A percentile compares a stretch with the other conserved stretches of the same genome.
phyloP scores from a whole-genome alignment of 306 rosid genomes.

The Styphnolobium japonicum region DNA sequence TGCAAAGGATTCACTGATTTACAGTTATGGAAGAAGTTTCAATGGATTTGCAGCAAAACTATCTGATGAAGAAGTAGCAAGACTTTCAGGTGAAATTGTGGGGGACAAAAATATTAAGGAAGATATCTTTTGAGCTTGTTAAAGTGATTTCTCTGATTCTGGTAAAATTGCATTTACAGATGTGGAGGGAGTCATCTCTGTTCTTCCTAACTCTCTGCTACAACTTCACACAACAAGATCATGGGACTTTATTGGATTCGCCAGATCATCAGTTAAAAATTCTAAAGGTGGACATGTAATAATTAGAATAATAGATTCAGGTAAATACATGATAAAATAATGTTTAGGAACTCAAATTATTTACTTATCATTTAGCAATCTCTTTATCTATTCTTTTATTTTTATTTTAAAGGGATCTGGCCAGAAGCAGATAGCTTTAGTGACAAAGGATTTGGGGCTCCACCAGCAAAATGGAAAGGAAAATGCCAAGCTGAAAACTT shows the following conservation, averaged over 20 bases:
- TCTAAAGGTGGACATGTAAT: not conserved
- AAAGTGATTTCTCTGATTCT: not conserved
- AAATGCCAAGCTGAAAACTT: not conserved
- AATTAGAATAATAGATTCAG: conserved; percentile 16
- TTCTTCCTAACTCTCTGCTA: not conserved
- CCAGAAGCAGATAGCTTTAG: conserved; percentile 21
- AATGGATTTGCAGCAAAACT: conserved; percentile 27
- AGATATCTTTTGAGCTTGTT: not conserved
- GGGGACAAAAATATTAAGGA: too few species aligned
- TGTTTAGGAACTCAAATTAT: too few species aligned
- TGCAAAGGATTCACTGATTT: conserved; percentile 8
- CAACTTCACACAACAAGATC: conserved; percentile 31
- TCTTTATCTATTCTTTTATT: too few species aligned
- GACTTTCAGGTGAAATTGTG: too few species aligned
- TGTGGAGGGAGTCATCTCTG: conserved; percentile 20
- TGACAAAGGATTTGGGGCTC: conserved; percentile 15
- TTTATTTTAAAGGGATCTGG: conserved; percentile 4
- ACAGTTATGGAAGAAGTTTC: conserved; percentile 7
- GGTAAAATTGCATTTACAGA: not conserved
- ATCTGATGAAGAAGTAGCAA: conserved; percentile 15
- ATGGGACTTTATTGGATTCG: conserved; percentile 22
- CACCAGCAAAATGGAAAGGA: conserved; percentile 20
- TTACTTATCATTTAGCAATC: too few species aligned
- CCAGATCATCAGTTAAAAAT: not conserved
- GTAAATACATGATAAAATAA: not conserved